Conservation (phyloP, 495 filamentous ascomycete species). For the Melanomma pulvis-pyrius region DNA sequence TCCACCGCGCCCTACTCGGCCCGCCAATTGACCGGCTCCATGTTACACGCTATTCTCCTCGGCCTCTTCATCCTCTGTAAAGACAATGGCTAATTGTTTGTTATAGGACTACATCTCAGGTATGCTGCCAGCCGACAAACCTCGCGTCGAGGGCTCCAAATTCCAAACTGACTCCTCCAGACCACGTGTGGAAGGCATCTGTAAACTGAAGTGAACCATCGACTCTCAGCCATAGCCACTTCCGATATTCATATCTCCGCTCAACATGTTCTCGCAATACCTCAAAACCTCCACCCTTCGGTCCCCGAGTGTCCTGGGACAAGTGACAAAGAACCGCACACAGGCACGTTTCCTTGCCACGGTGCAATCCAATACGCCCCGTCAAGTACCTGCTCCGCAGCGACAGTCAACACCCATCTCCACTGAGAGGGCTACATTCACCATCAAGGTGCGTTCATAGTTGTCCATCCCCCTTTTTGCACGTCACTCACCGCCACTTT, state of each 20-base stretch:
- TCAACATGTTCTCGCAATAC: slow-evolving; percentile 72
- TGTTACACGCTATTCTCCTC: not conserved
- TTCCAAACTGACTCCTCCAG: slow-evolving; percentile 50
- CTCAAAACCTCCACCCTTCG: slow-evolving; percentile 59
- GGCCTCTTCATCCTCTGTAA: not conserved
- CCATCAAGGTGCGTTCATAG: slow-evolving; percentile 71
- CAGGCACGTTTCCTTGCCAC: slow-evolving; percentile 70
- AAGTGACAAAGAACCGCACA: slow-evolving; percentile 53
- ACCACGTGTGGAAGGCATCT: slow-evolving; percentile 98
- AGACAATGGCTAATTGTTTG: slow-evolving; percentile 35
- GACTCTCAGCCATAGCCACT: slow-evolving; percentile 35
- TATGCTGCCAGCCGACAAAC: slow-evolving; percentile 28
- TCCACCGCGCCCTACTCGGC: slow-evolving; percentile 7
- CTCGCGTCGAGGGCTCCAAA: slow-evolving; percentile 21
- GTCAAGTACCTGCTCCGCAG: slow-evolving; percentile 52
- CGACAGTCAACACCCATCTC: slow-evolving; percentile 59
- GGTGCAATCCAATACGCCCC: slow-evolving; percentile 66
- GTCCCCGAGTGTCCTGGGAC: slow-evolving; percentile 57
- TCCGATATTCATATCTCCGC: slow-evolving; percentile 20
- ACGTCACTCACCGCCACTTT: slow-evolving; percentile 31
- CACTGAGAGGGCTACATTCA: slow-evolving; percentile 85
- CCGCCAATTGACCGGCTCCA: not conserved
- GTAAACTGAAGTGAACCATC: slow-evolving; percentile 61
- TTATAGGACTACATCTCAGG: slow-evolving; percentile 43
- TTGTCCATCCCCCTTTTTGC: not conserved